A percentile compares a stretch with the other conserved stretches of the same genome.
phyloP scores from a whole-genome alignment of 805 yeast genomes.

The Zygoascus flipseniorum region DNA sequence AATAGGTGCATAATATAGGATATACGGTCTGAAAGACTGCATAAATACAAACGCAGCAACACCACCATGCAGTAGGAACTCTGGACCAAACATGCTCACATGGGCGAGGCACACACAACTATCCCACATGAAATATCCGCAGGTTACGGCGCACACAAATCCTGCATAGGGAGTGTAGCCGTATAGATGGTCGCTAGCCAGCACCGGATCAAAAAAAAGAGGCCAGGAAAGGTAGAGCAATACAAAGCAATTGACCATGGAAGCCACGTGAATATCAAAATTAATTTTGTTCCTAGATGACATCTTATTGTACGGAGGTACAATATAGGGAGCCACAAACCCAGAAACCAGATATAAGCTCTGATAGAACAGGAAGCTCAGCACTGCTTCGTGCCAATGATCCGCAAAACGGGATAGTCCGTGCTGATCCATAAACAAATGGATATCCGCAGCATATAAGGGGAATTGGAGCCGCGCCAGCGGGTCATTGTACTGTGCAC shows the following conservation, averaged over 20 bases:
- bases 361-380: slow-evolving; percentile 53
- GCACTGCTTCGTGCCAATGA: slow-evolving; percentile 59
- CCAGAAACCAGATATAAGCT: slow-evolving; percentile 47
- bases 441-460: slow-evolving; percentile 1
- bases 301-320: slow-evolving; percentile 43
- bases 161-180: slow-evolving; percentile 72
- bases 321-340: slow-evolving; percentile 36
- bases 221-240: slow-evolving; percentile 57
- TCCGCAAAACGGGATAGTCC: slow-evolving; percentile 25
- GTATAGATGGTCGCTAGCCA: slow-evolving; percentile 43
- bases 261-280: slow-evolving; percentile 85
- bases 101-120: slow-evolving; percentile 55
- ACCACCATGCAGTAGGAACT: slow-evolving; percentile 74
- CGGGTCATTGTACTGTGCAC: slow-evolving; percentile 12
- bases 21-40: slow-evolving; percentile 58
- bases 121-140: slow-evolving; percentile 94
- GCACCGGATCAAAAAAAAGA: slow-evolving; percentile 48
- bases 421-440: background rate
- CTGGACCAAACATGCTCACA: slow-evolving; percentile 64
- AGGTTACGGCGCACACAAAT: slow-evolving; percentile 59
- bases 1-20: slow-evolving; percentile 73
- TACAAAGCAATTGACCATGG: slow-evolving; percentile 72
- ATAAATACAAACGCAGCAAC: slow-evolving; percentile 72
- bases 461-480: slow-evolving; percentile 8
- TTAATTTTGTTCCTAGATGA: slow-evolving; percentile 46